phyloP scores from a whole-genome alignment of 352 stramenopile species.

The Globisporangium paroecandrum region DNA sequence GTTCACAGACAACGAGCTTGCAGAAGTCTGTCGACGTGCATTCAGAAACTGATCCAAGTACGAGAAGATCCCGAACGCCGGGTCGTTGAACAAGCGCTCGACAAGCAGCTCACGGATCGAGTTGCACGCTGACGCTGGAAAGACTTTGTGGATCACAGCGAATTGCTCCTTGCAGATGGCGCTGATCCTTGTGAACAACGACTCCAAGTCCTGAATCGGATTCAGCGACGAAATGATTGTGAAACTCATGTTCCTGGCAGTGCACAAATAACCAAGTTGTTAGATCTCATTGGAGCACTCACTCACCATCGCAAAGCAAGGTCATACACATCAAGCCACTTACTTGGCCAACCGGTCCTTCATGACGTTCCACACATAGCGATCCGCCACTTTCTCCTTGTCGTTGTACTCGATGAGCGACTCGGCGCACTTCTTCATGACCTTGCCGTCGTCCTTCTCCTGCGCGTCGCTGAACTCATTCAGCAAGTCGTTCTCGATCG shows the following conservation, averaged over 20 bases:
- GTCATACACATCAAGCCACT: conserved; percentile 4
- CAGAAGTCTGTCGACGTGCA: conserved; percentile 21
- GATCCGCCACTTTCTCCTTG: conserved; percentile 78
- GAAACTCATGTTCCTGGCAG: conserved; percentile 21
- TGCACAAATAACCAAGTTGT: background rate
- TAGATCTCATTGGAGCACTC: background rate
- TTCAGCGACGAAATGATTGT: conserved; percentile 32
- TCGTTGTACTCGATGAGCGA: conserved; percentile 82
- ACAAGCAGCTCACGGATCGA: conserved; percentile 63
- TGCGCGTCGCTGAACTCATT: conserved; percentile 73
- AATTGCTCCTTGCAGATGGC: conserved; percentile 74
- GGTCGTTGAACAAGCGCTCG: conserved; percentile 74
- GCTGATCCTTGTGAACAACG: conserved; percentile 52
- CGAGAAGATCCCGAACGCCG: conserved; percentile 73
- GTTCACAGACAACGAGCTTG: conserved; percentile 6
- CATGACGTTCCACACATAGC: conserved; percentile 85
- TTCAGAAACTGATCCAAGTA: conserved; percentile 72
- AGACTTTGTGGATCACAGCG: conserved; percentile 54
- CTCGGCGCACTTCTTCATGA: conserved; percentile 57
- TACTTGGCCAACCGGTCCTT: conserved; percentile 62
- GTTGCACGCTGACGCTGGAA: conserved; percentile 36
- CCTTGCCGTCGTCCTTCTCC: conserved; percentile 39
- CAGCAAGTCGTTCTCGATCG: conserved; percentile 70
- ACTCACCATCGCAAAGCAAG: background rate
- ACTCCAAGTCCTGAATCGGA: conserved; percentile 63